Base-by-base conservation (phyloP, 306 rosid species). In the Fragaria iinumae region DNA sequence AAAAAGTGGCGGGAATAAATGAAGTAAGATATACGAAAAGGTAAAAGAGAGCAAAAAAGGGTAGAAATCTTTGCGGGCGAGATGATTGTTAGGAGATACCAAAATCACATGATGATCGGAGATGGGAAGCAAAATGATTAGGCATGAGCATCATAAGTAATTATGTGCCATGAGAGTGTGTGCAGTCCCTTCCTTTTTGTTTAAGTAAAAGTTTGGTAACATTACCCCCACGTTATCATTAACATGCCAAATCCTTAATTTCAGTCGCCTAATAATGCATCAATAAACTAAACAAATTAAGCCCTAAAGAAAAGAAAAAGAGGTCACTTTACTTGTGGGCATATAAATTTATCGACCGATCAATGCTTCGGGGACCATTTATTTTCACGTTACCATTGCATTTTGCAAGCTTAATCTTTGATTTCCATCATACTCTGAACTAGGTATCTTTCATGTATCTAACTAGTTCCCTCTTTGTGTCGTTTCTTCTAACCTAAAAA, bases 91-190 rank as follows among this genome's bases (percentile, higher is more conserved):
- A 68, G 72, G 72, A 70, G 82, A 79, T 77, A 63, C 11, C 8
- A 6, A 62, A 84, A 43, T 84, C 78, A 69, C 86, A 80, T 71
- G 86, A 85, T 90, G 85, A 82, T 80, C 84, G 70, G 43, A 76
- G 79, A 83, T 85, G 84, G 90, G 86, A 82, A 82, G 82, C 91
- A 90, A 84, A 87, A 90, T 90, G 73, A 90, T 87, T 73, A 88
- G 72, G 91, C 96, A 81, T 85, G 89, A 90, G 84, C 86, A 83
- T 83, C 78, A 85, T 64, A 73, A 57, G 87, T 84, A 85, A 89
- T 89, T 81, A 89, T 89, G 81, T 56, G 81, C 77, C 89, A 78
- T 84, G 84, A 86, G 88, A 90, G 89, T 85, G 83, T 79, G 89
- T 83, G 88, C 79, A 57, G 67, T 29, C 55, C 43, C 7, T 25